These are phyloP conservation scores for Tricholoma matsutake DNA, from an alignment of 768 basidiomycete genomes.

Conservation along the genomic window DNA sequence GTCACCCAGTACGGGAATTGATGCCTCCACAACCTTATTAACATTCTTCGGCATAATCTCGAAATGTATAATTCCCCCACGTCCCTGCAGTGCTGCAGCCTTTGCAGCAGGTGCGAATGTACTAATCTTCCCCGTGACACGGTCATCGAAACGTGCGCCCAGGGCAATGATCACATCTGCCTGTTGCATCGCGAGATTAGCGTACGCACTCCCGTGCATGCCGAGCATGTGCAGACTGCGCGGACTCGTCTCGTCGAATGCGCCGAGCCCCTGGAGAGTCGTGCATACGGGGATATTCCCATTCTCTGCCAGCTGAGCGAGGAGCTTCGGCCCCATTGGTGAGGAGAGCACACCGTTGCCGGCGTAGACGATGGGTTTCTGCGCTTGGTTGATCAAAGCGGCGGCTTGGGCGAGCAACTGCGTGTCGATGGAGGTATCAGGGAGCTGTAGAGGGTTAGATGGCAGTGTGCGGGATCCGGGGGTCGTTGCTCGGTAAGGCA, in stretches of 20 bases:
- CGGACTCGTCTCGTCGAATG: conserved; percentile 88
- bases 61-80: conserved; percentile 98
- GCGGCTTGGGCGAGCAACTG: conserved; percentile 80
- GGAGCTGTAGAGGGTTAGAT: conserved; percentile 61
- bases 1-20: conserved; percentile 92
- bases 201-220: conserved; percentile 98
- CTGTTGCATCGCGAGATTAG: conserved; percentile 96
- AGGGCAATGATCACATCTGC: conserved; percentile 98
- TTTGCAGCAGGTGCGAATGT: conserved; percentile 89
- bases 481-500: conserved; percentile 84
- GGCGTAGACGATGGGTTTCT: conserved; percentile 89
- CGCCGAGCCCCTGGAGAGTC: conserved; percentile 92
- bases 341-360: conserved; percentile 88
- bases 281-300: conserved; percentile 98
- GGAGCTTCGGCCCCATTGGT: conserved; percentile 76
- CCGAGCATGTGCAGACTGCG: conserved; percentile 95
- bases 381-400: conserved; percentile 85
- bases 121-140: conserved; percentile 89
- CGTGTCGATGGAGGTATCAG: conserved; percentile 58
- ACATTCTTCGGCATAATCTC: conserved; percentile 98
- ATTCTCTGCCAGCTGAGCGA: conserved; percentile 70
- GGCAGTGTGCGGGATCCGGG: conserved; percentile 76
- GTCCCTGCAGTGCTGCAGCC: conserved; percentile 79
- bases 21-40: conserved; percentile 97
- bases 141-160: conserved; percentile 96